Evolutionary conservation across 2,329 filamentous ascomycete species (phyloP).

Genomic region (Diaporthe longicolla): DNA sequence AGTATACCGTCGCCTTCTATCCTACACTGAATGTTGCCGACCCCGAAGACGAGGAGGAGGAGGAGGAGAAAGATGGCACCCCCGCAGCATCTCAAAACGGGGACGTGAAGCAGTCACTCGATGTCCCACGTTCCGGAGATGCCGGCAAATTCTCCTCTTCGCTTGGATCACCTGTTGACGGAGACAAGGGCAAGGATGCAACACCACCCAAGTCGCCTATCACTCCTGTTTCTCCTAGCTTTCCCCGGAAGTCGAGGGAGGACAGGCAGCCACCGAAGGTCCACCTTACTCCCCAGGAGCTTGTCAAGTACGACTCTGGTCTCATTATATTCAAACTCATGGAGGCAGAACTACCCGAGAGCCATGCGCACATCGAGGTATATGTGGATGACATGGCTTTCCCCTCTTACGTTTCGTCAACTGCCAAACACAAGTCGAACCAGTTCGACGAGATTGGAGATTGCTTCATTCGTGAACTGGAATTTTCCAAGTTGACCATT

Average conservation of each 20-base stretch:
- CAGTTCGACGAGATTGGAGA: slow-evolving; percentile 95
- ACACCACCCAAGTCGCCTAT: slow-evolving; percentile 60
- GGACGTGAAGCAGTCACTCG: slow-evolving; percentile 49
- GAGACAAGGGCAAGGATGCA: slow-evolving; percentile 48
- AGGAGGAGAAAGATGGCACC: slow-evolving; percentile 53
- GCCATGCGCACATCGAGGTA: slow-evolving; percentile 85
- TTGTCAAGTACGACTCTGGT: slow-evolving; percentile 89
- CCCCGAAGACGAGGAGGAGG: slow-evolving; percentile 83
- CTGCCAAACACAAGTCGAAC: slow-evolving; percentile 76
- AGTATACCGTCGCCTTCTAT: slow-evolving; percentile 90
- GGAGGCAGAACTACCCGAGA: slow-evolving; percentile 86
- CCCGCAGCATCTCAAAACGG: slow-evolving; percentile 40
- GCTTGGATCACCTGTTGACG: slow-evolving; percentile 48
- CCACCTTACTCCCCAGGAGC: slow-evolving; percentile 82
- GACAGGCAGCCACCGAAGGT: slow-evolving; percentile 79
- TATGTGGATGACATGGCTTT: slow-evolving; percentile 96
- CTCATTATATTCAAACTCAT: slow-evolving; percentile 95
- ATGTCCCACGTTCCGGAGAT: slow-evolving; percentile 53
- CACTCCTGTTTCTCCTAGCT: slow-evolving; percentile 60
- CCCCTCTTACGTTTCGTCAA: slow-evolving; percentile 87
- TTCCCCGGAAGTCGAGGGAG: slow-evolving; percentile 65
- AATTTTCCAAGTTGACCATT: slow-evolving; percentile 93
- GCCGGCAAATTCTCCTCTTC: slow-evolving; percentile 62
- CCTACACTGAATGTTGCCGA: slow-evolving; percentile 90
- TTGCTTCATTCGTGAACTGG: slow-evolving; percentile 96